These are phyloP conservation scores for Mycosphaerella arachidis DNA, from an alignment of 2,329 filamentous ascomycete species.

Conservation along the genomic window DNA sequence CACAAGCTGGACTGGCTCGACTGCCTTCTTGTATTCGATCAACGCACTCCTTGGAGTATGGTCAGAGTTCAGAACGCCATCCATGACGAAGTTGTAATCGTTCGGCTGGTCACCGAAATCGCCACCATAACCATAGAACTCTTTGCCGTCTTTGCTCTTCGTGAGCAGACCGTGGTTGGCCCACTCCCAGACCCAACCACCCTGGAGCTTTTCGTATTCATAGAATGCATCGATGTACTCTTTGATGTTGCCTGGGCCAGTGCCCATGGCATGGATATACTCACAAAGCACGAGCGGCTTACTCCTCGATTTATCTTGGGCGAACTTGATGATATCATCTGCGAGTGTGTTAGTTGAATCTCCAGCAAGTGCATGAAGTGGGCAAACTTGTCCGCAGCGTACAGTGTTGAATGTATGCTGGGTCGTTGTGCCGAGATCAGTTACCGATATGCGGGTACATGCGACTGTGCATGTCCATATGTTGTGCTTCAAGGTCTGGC, in stretches of 20 bases:
- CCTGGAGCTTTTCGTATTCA: conserved; percentile 57
- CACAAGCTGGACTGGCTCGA: conserved; percentile 38
- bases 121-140: conserved; percentile 42
- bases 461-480: conserved; percentile 62
- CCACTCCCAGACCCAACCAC: conserved; percentile 52
- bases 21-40: conserved; percentile 42
- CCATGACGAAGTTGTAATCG: conserved; percentile 44
- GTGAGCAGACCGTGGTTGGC: conserved; percentile 43
- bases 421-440: no score
- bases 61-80: conserved; percentile 41
- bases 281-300: conserved; percentile 58
- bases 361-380: no score
- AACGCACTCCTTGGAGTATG: conserved; percentile 40
- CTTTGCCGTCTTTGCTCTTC: conserved; percentile 36
- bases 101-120: conserved; percentile 42
- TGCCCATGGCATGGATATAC: conserved; percentile 65
- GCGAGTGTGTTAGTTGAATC: no score
- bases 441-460: conserved; percentile 59
- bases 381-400: no score
- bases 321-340: conserved; percentile 45
- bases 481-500: conserved; percentile 55
- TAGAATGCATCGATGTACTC: conserved; percentile 65
- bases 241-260: conserved; percentile 64
- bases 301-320: conserved; percentile 33
- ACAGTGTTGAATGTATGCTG: no score